Conservation (phyloP, 768 basidiomycete genomes). For the Suillus hirtellus region DNA sequence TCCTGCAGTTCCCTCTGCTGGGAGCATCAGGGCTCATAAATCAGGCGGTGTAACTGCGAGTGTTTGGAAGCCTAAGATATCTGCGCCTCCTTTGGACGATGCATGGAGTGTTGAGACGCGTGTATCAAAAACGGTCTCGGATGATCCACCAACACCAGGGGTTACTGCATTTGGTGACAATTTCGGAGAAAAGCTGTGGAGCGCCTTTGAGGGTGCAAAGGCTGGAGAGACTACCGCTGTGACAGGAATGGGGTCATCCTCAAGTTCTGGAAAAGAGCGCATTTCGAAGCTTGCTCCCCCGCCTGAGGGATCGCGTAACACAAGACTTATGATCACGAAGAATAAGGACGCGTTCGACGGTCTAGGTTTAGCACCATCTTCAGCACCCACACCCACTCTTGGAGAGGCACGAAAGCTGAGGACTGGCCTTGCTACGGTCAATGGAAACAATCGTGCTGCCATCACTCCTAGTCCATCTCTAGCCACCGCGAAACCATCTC, state of each 20-base stretch:
- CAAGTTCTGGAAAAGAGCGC: slow-evolving; percentile 18
- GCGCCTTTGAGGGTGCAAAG: slow-evolving; percentile 42
- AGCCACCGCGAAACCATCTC: slow-evolving; percentile 18
- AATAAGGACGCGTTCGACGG: slow-evolving; percentile 81
- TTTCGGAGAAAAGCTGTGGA: slow-evolving; percentile 59
- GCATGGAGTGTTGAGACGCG: slow-evolving; percentile 42
- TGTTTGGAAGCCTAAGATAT: slow-evolving; percentile 31
- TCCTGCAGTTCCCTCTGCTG: slow-evolving; percentile 13
- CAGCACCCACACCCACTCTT: slow-evolving; percentile 60
- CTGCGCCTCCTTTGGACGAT: slow-evolving; percentile 30
- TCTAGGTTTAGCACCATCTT: slow-evolving; percentile 51
- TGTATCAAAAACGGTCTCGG: slow-evolving; percentile 24
- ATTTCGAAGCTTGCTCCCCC: slow-evolving; percentile 28
- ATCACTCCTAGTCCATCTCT: slow-evolving; percentile 18
- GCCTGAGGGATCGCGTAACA: slow-evolving; percentile 32
- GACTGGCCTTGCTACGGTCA: slow-evolving; percentile 62
- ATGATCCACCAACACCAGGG: slow-evolving; percentile 25
- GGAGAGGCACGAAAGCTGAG: slow-evolving; percentile 74
- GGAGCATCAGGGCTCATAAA: slow-evolving; percentile 22
- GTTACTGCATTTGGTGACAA: slow-evolving; percentile 64
- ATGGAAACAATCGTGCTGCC: slow-evolving; percentile 35
- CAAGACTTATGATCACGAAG: slow-evolving; percentile 33
- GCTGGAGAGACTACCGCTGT: slow-evolving; percentile 8
- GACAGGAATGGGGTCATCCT: slow-evolving; percentile 3
- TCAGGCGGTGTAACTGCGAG: slow-evolving; percentile 26